These are phyloP conservation scores for Barnettozyma californica DNA, from an alignment of 805 yeast species.

Conservation along the genomic window DNA sequence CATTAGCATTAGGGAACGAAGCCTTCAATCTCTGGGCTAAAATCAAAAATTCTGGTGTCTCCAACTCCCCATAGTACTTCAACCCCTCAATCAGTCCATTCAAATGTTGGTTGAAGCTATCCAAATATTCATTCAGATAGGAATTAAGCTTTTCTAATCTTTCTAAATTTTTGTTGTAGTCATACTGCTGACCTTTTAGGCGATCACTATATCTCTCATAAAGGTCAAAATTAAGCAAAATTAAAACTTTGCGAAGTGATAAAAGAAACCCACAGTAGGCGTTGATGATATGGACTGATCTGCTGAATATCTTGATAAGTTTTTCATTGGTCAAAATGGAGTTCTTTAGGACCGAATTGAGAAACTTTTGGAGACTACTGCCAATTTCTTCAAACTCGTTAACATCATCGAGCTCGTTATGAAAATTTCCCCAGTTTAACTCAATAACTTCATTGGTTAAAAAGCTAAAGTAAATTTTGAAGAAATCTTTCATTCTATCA, in stretches of 20 bases:
- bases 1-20: constrained; percentile 20
- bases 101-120: constrained; percentile 39
- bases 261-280: constrained; percentile 43
- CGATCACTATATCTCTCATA: constrained; percentile 32
- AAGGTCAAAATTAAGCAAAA: constrained; percentile 43
- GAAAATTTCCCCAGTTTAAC: constrained; percentile 42
- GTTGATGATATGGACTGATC: constrained; percentile 41
- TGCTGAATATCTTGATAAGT: constrained; percentile 42
- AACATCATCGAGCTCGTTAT: constrained; percentile 22
- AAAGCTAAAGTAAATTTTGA: constrained; percentile 50
- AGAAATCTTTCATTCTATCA: constrained; percentile 42
- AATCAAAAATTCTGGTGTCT: constrained; percentile 39
- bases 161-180: constrained; percentile 32
- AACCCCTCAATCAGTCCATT: constrained; percentile 42
- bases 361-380: constrained; percentile 45
- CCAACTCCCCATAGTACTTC: constrained; percentile 43
- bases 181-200: constrained; percentile 35
- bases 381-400: constrained; percentile 39
- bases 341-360: constrained; percentile 60
- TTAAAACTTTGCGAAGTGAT: constrained; percentile 50
- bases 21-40: constrained; percentile 39
- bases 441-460: constrained; percentile 57
- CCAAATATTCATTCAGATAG: constrained; percentile 38
- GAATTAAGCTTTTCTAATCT: constrained; percentile 37
- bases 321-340: constrained; percentile 59